Conservation (phyloP, 2,329 filamentous ascomycete species). For the Balansia obtecta region DNA sequence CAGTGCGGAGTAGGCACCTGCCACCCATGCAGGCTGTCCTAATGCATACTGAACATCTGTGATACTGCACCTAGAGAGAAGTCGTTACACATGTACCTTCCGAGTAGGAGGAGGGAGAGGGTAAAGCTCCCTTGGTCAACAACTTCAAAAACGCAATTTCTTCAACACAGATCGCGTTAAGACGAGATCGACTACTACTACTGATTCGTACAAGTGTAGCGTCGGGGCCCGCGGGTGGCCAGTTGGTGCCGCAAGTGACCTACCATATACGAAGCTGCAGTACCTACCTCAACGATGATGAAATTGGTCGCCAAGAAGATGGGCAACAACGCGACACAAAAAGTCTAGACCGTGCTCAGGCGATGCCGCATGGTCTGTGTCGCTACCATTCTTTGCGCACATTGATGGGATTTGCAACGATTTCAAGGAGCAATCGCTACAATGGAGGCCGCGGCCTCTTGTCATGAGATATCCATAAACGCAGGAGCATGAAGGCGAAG, state of each 20-base stretch:
- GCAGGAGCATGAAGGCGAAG: no score
- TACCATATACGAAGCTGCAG: slow-evolving; percentile 2
- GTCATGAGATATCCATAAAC: slow-evolving; percentile 17
- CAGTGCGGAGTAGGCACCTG: no score
- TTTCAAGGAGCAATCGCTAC: slow-evolving; percentile 28
- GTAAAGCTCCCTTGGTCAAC: no score
- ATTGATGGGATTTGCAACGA: slow-evolving; percentile 31
- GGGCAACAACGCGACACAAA: slow-evolving; percentile 41
- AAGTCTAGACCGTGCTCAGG: no score
- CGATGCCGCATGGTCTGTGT: slow-evolving; percentile 6
- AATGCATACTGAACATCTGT: no score
- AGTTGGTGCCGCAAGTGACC: neutral
- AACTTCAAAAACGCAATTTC: no score
- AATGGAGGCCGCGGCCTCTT: slow-evolving; percentile 32
- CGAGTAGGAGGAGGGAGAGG: no score
- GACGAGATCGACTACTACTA: neutral
- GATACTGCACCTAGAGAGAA: no score
- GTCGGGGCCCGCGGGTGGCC: neutral
- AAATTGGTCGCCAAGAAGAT: slow-evolving; percentile 36
- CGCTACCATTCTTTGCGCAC: slow-evolving; percentile 39
- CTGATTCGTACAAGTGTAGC: neutral
- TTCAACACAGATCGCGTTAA: no score
- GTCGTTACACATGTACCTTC: no score
- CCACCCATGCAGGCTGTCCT: no score
- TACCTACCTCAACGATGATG: slow-evolving; percentile 31